Base-by-base conservation (phyloP, 306 rosid species). In the Gynostemma pentaphyllum region DNA sequence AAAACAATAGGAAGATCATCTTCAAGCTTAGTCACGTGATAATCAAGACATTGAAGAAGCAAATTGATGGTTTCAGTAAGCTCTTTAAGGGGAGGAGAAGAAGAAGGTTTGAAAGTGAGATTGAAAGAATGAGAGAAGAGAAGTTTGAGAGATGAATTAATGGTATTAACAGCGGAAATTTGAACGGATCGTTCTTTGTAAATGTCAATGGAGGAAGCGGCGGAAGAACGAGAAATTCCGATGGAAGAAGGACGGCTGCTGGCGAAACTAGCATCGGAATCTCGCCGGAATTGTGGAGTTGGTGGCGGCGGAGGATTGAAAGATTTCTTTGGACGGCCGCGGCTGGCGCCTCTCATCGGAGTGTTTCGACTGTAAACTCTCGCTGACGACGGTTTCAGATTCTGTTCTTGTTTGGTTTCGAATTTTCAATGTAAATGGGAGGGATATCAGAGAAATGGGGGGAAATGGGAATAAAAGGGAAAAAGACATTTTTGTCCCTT, bases 161-260 rank as follows among this genome's bases (percentile, higher is more conserved):
- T 75, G 28, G 94, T 69, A 60, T 83, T 63, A 5, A 84, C 49
- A 1, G 85, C 83, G 3, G 88, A 62, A 60, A 74, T 79, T 42
- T 88, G 94, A 67, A 49, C 70, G 1, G 82, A 69, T 2, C 86
- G 87, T 7, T 92, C 99, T 70, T 92, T 92, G 90, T 92, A 92
- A 68, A 82, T 72, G 64, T 92, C 96, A 36, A 83, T 14, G 51
- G 70, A 3, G 18, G 70, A 3, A 15, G 66, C 30, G 3, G 75
- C 41, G 29, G 72, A 13, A n/a, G 83, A 68, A 53, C 68, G 72
- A 55, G 78, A 80, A 48, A 69, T 6, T 9, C 94, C 96, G 18
- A 66, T 72, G 22, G 87, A 77, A 46, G 98, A 88, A 0, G 94
- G 99, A 10, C 94, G 96, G 80, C 87, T 92, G 55, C 96, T 86